Evolutionary conservation across 1,284 basidiomycete genomes (phyloP).

Genomic region (Leccinum cinnamomeum): DNA sequence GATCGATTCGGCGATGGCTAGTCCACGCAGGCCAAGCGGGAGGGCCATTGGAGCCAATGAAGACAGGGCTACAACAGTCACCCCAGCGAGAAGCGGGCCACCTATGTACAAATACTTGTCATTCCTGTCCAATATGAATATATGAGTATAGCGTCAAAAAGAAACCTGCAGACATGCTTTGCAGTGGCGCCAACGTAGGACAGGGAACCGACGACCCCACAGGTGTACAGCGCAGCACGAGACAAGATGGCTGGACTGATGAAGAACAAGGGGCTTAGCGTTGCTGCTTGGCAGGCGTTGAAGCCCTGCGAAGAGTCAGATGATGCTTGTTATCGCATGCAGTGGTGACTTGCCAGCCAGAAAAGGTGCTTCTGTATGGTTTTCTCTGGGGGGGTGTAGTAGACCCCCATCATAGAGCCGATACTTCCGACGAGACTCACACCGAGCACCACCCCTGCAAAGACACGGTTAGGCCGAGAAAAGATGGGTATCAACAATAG

Average conservation of each 20-base stretch:
- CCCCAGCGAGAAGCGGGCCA: constrained; percentile 80
- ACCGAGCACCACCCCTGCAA: constrained; percentile 77
- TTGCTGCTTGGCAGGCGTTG: constrained; percentile 84
- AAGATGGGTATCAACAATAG: neutral
- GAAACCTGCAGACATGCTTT: constrained; percentile 44
- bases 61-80: constrained; percentile 83
- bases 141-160: constrained; percentile 2
- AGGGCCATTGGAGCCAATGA: constrained; percentile 86
- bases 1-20: constrained; percentile 77
- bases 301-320: constrained; percentile 57
- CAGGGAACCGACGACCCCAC: constrained; percentile 80
- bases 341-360: constrained; percentile 60
- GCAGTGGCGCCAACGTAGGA: constrained; percentile 91
- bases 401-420: constrained; percentile 77
- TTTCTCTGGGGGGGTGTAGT: constrained; percentile 73
- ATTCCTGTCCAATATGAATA: constrained; percentile 46
- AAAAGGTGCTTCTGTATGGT: constrained; percentile 72
- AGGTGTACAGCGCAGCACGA: constrained; percentile 88
- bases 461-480: constrained; percentile 2
- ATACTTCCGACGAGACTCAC: constrained; percentile 77
- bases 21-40: constrained; percentile 74
- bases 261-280: constrained; percentile 83
- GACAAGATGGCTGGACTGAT: constrained; percentile 82
- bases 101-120: constrained; percentile 88
- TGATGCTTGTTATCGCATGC: neutral